These are phyloP conservation scores for Aspergillus biplanus DNA, from an alignment of 495 filamentous ascomycete species.

Conservation along the genomic window DNA sequence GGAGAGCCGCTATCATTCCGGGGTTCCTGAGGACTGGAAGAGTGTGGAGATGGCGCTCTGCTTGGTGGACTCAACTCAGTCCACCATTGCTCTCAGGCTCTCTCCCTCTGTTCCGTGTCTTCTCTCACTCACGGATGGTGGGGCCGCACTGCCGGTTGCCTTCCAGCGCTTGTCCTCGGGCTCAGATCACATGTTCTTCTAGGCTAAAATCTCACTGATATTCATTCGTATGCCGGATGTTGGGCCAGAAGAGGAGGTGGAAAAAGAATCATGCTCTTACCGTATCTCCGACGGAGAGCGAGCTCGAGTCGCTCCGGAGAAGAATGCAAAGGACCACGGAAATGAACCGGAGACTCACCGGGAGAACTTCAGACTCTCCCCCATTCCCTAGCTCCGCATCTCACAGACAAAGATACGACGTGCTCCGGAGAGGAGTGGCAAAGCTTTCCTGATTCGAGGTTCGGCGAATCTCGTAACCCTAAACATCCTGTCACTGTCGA, in stretches of 20 bases:
- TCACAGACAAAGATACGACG: constrained; percentile 2
- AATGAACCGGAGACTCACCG: constrained; percentile 8
- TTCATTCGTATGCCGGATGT: not conserved
- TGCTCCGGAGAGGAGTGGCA: not conserved
- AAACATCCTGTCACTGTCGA: not conserved
- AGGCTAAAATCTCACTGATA: constrained; percentile 24
- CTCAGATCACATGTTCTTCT: constrained; percentile 30
- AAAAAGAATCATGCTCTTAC: not conserved
- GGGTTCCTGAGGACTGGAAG: too few relatives aligned
- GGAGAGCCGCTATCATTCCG: too few relatives aligned
- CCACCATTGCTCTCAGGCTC: not conserved
- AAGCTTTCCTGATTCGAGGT: not conserved
- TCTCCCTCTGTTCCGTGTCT: constrained; percentile 8
- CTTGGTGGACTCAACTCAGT: constrained; percentile 2
- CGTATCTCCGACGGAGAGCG: not conserved
- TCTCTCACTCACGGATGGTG: constrained; percentile 38
- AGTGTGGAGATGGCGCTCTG: not conserved
- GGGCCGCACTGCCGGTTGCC: constrained; percentile 35
- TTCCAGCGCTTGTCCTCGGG: constrained; percentile 19
- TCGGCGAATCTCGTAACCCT: constrained; percentile 10
- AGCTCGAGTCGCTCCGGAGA: not conserved
- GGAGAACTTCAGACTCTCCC: constrained; percentile 10
- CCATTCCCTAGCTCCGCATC: constrained; percentile 11
- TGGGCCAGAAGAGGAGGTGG: not conserved
- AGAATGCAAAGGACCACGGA: constrained; percentile 2